These are phyloP conservation scores for Inga oerstediana DNA, from an alignment of 306 rosid species.

Conservation along the genomic window DNA sequence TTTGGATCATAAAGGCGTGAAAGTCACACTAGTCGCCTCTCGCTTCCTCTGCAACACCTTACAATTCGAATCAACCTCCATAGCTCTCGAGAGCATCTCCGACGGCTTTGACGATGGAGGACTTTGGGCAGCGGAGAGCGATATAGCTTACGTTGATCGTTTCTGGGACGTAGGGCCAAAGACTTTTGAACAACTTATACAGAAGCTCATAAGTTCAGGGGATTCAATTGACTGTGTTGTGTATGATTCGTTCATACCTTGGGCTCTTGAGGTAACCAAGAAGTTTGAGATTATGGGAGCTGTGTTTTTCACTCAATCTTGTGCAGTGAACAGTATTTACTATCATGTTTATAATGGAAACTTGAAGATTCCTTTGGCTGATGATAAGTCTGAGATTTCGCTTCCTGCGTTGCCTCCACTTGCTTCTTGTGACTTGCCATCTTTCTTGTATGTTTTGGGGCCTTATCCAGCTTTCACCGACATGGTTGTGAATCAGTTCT, in stretches of 20 bases:
- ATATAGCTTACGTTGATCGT: neutral
- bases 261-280: conserved; percentile 10
- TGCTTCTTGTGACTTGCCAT: neutral
- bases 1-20: conserved; percentile 5
- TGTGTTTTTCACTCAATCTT: neutral
- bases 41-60: neutral
- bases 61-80: neutral
- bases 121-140: neutral
- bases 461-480: neutral
- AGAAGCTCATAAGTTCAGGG: neutral
- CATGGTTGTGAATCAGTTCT: conserved; percentile 4
- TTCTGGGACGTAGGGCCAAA: neutral
- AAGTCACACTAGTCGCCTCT: neutral
- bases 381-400: neutral
- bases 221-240: neutral
- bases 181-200: neutral
- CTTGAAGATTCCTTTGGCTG: neutral
- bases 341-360: conserved; percentile 1
- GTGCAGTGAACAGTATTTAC: conserved; percentile 2
- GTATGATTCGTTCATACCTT: conserved; percentile 2
- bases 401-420: neutral
- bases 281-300: neutral
- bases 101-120: neutral
- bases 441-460: conserved; percentile 1
- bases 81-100: conserved; percentile 12